phyloP scores from a whole-genome alignment of 805 yeast species.

The Wickerhamomyces queroliae region DNA sequence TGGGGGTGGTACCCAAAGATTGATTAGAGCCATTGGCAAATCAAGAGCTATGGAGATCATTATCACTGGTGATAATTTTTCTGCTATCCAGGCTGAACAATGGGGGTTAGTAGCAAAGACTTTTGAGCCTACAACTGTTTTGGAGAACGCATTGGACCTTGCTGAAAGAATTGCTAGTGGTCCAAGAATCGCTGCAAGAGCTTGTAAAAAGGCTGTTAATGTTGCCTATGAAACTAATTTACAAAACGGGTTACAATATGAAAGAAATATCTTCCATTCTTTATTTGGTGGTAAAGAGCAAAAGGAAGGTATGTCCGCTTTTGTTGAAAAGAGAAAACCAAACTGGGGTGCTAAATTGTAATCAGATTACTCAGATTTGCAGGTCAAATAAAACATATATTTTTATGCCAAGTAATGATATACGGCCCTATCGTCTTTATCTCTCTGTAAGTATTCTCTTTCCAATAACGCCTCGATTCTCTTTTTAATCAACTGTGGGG shows the following conservation, averaged over 20 bases:
- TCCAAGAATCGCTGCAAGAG: slow-evolving; percentile 37
- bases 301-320: slow-evolving; percentile 45
- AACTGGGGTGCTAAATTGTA: slow-evolving; percentile 10
- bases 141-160: slow-evolving; percentile 37
- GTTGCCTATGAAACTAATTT: slow-evolving; percentile 31
- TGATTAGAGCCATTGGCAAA: slow-evolving; percentile 42
- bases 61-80: slow-evolving; percentile 39
- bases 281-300: slow-evolving; percentile 42
- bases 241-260: slow-evolving; percentile 33
- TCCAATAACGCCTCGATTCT: slow-evolving; percentile 73
- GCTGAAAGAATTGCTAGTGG: slow-evolving; percentile 36
- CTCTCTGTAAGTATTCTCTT: slow-evolving; percentile 75
- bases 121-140: slow-evolving; percentile 31
- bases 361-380: not conserved
- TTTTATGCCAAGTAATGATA: slow-evolving; percentile 64
- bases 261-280: slow-evolving; percentile 38
- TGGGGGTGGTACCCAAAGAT: slow-evolving; percentile 50
- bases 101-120: slow-evolving; percentile 44
- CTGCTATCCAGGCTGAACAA: slow-evolving; percentile 37
- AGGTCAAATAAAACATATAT: not conserved
- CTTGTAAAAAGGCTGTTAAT: slow-evolving; percentile 41
- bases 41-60: slow-evolving; percentile 42
- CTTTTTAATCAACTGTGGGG: slow-evolving; percentile 58
- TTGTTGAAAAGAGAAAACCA: slow-evolving; percentile 39
- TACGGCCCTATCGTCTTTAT: slow-evolving; percentile 47